Evolutionary conservation across 2,329 filamentous ascomycete species (phyloP), one percentile per base, ranked within the genome.

Genomic region (Neofusicoccum kwambonambiense): DNA sequence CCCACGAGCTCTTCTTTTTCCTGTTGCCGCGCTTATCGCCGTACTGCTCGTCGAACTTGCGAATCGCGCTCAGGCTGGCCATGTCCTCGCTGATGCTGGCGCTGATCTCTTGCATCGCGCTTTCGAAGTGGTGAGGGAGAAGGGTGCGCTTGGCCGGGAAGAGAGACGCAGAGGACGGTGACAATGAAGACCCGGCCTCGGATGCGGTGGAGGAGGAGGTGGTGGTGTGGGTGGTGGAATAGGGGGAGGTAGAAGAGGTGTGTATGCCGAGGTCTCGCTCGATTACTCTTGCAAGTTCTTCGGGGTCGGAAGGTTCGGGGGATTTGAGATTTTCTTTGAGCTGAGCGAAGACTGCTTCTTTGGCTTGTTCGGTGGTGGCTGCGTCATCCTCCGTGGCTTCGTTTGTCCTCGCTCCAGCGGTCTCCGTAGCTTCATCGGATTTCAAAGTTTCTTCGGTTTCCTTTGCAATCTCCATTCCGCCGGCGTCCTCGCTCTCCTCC

Each of bases 1-100:
- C 84, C 75, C 82, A 84, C 0, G 79, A 79, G 31, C 76, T 87
- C 76, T 86, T 88, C 50, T 56, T 61, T 74, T 86, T 87, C 73
- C 86, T 85, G 70, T 86, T 85, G 1, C 85, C 86, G 72, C 87
- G 89, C 41, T 89, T 86, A 74, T 97, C 93, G 31, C 95, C 94
- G 75, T 93, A 99, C 76, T 94, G 90, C 79, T 97, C 92, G 74
- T 99, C 95, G 73, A 98, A 99, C 78, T 96, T 96, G 71, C 92
- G 86, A 71, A 99, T 97, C 12, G 91, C 91, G 69, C 87, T 87
- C 67, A 99, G 81, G 37, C 88, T 92, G 56, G 87, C 84, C 94
- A 97, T 98, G 73, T 99, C 93, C 77, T 97, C 94, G 71, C 88
- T 93, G 69, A 97, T 93, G 71, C 91, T 96, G 0, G 95, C 93